Conservation (phyloP, 768 basidiomycete species). For the Phylloporus sp. region DNA sequence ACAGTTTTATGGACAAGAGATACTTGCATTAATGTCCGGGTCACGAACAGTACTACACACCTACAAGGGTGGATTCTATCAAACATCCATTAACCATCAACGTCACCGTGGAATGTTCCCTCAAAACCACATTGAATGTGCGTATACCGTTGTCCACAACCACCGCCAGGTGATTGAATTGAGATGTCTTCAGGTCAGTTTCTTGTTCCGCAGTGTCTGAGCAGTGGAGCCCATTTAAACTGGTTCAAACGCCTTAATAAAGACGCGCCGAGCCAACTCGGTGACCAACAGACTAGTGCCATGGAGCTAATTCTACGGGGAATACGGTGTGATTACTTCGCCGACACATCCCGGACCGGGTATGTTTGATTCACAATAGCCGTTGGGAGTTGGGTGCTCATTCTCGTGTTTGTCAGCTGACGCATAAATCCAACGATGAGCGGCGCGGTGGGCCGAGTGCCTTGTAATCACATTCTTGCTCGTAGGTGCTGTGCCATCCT, state of each 20-base stretch:
- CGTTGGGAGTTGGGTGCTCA: no score
- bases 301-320: constrained; percentile 43
- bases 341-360: no score
- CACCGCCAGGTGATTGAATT: constrained; percentile 5
- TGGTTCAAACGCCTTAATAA: no score
- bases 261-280: no score
- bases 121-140: constrained; percentile 68
- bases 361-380: constrained; percentile 21
- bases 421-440: constrained; percentile 46
- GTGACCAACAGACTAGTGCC: constrained; percentile 43
- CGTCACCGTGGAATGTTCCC: constrained; percentile 10
- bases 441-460: constrained; percentile 27
- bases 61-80: constrained; percentile 48
- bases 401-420: constrained; percentile 66
- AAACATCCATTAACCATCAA: constrained; percentile 9
- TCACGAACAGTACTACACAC: constrained; percentile 55
- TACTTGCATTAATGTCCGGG: constrained; percentile 18
- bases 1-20: constrained; percentile 32
- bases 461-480: background rate
- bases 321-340: constrained; percentile 79
- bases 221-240: constrained; percentile 45
- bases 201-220: constrained; percentile 60
- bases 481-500: constrained; percentile 19
- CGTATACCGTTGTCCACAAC: constrained; percentile 17
- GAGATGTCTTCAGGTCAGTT: constrained; percentile 54